Percentiles rank a stretch among this genome's conserved stretches.
Evolutionary conservation across 257 asterid genomes (phyloP).

Genomic region (Lycium ferocissimum): DNA sequence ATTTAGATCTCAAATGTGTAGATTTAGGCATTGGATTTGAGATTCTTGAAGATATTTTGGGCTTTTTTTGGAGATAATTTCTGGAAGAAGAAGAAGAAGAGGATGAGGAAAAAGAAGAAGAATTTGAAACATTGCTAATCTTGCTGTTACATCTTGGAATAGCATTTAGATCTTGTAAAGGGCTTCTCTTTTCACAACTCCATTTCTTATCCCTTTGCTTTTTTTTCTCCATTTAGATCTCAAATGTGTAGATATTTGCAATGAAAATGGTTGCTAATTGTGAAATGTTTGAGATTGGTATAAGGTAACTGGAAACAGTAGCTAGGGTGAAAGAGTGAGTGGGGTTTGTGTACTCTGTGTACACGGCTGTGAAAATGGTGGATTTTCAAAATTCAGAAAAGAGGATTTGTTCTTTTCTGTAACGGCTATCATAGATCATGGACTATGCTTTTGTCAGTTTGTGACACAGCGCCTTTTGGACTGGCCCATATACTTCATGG

Average conservation of each 20-base stretch:
- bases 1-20: slow-evolving; percentile 44
- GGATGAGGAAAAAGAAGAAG: slow-evolving; percentile 38
- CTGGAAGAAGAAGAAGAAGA: slow-evolving; percentile 41
- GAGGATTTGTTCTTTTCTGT: slow-evolving; percentile 29
- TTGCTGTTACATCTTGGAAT: slow-evolving; percentile 37
- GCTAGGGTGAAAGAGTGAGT: slow-evolving; percentile 1
- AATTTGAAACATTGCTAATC: slow-evolving; percentile 34
- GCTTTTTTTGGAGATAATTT: slow-evolving; percentile 34
- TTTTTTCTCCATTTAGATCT: slow-evolving; percentile 20
- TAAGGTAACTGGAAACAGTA: neutral
- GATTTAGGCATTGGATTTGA: slow-evolving; percentile 38
- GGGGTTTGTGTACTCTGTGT: neutral
- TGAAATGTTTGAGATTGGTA: neutral
- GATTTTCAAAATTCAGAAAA: neutral
- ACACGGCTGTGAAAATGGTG: neutral
- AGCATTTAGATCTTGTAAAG: slow-evolving; percentile 52
- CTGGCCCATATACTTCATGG: slow-evolving; percentile 18
- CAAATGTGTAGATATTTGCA: no score
- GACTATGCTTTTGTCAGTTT: slow-evolving; percentile 26
- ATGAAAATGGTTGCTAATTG: neutral
- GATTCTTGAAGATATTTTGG: slow-evolving; percentile 34
- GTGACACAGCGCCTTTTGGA: neutral
- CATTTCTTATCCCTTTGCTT: slow-evolving; percentile 10
- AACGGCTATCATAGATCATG: slow-evolving; percentile 6
- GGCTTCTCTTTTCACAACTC: slow-evolving; percentile 42